Percentiles rank a stretch among this genome's conserved stretches.
These are phyloP conservation scores for Penicillium soppii DNA, from an alignment of 495 filamentous ascomycete genomes.

Conservation along the genomic window DNA sequence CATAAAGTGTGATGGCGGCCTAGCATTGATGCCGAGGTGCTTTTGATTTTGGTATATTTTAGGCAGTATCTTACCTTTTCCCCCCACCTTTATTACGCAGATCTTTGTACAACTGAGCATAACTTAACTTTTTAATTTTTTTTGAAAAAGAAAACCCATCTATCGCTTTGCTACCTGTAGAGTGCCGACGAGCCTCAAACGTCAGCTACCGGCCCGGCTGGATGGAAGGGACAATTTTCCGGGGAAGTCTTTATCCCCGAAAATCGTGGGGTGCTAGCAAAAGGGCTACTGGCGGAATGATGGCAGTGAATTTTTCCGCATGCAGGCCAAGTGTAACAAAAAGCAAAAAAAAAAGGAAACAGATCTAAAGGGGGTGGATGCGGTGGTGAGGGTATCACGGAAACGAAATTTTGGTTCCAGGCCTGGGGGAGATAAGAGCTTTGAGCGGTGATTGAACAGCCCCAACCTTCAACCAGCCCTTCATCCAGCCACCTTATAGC, in stretches of 20 bases:
- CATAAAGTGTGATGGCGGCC: neutral
- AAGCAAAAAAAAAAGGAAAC: neutral
- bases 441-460: neutral
- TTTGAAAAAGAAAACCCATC: no score
- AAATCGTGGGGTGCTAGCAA: neutral
- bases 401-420: no score
- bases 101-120: neutral
- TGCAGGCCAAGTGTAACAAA: neutral
- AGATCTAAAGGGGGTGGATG: no score
- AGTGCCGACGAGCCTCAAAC: neutral
- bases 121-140: neutral
- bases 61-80: no score
- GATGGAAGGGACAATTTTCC: constrained; percentile 1
- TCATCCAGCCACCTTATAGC: no score
- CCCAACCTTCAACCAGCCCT: no score
- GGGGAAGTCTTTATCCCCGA: constrained; percentile 14
- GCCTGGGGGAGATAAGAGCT: neutral
- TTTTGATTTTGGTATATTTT: no score
- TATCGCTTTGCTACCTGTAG: neutral
- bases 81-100: no score
- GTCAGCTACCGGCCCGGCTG: neutral
- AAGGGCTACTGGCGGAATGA: constrained; percentile 12
- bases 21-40: no score
- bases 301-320: constrained; percentile 20
- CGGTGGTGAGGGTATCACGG: no score